Conservation (phyloP, 2,329 filamentous ascomycete genomes). For the Alternaria ethzedia region DNA sequence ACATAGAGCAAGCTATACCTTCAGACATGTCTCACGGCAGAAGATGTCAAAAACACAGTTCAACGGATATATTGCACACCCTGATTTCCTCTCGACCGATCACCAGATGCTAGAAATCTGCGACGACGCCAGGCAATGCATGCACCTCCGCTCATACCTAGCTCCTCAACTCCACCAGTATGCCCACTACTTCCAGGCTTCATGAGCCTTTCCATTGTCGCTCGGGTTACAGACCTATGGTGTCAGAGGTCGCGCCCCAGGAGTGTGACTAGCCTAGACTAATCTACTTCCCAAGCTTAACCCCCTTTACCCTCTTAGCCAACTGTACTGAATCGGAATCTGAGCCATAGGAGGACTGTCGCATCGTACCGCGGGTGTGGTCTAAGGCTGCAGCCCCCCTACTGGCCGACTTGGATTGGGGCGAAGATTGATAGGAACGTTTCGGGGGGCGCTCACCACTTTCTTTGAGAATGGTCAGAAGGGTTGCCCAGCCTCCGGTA, state of each 20-base stretch:
- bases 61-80: constrained; percentile 11
- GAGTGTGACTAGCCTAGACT: constrained; percentile 16
- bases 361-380: constrained; percentile 24
- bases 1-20: not conserved
- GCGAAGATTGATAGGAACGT: constrained; percentile 54
- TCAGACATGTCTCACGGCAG: not conserved
- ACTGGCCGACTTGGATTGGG: constrained; percentile 41
- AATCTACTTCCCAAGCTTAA: constrained; percentile 56
- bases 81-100: not conserved
- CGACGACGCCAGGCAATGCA: constrained; percentile 7
- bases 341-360: constrained; percentile 44
- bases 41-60: not conserved
- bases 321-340: constrained; percentile 64
- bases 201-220: constrained; percentile 7
- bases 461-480: constrained; percentile 92
- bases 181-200: not conserved
- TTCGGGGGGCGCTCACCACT: constrained; percentile 96
- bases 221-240: constrained; percentile 28
- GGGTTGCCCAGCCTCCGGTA: constrained; percentile 90
- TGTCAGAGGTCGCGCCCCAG: constrained; percentile 21
- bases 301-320: constrained; percentile 70
- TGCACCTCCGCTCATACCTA: constrained; percentile 5
- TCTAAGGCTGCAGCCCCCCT: constrained; percentile 47
- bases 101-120: not conserved
- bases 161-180: constrained; percentile 3